Base-by-base conservation (phyloP, 1,139 yeast genomes). In the Magnusiomyces tetraspermus region DNA sequence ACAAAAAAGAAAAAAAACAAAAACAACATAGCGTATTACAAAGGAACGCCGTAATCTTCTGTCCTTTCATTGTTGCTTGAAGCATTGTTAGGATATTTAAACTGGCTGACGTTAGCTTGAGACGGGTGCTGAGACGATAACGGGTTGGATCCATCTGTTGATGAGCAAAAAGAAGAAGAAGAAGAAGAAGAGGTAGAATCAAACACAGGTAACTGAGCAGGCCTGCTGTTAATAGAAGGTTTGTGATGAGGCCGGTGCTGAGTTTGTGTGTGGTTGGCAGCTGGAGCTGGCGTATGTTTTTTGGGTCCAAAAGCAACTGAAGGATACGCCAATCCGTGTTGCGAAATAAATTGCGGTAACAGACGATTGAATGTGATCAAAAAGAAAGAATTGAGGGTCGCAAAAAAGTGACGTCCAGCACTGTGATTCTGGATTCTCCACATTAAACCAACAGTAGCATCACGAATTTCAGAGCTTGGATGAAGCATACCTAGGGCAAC, bases 401-500 rank as follows among this genome's bases (percentile, higher is more conserved):
- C 59, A 56, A 60, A 61, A 49, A 62, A 65, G 46, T 59, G 59
- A 53, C 59, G 59, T 26, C 70, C 70, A 1, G 70, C 70, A 3
- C 62, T 53, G 49, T 68, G 71, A 42, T 56, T 53, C 51, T 65
- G 65, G 45, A 69, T 62, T 5, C 68, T 61, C 44, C 59, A 59
- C 40, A 69, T 57, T 26, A 69, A 56, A n/a, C 60, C 58, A 21
- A 59, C 62, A 1, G 65, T 63, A 50, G 61, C 61, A 3, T 57
- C 47, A 23, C 72, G 60, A 6, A 67, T 65, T 21, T 57, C 57
- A 2, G 60, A 51, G 46, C 58, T 61, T 15, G 66, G 66, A 55
- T 70, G 73, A 53, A 68, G 67, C 36, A 70, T 57, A 1, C 73
- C 73, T 44, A 63, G 55, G 4, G 67, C 66, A 26, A 70, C 52